phyloP scores from a whole-genome alignment of 2,329 filamentous ascomycete genomes.

The Colletotrichum sp. region DNA sequence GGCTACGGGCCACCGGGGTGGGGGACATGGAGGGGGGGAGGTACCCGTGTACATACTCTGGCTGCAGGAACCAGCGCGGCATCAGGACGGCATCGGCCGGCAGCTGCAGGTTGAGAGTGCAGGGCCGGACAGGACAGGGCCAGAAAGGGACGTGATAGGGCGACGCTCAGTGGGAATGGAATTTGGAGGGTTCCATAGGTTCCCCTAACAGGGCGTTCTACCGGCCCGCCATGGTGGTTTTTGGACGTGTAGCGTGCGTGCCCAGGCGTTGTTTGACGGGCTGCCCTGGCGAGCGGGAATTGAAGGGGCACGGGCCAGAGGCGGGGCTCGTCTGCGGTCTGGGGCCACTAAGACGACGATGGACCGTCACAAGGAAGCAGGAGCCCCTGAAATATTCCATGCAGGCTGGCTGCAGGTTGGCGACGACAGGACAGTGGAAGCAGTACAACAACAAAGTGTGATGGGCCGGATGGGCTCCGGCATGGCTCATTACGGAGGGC shows the following conservation, averaged over 20 bases:
- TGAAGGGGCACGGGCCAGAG: not conserved
- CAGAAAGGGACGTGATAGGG: not conserved
- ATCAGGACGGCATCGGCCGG: slow-evolving; percentile 4
- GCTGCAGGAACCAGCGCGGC: slow-evolving; percentile 1
- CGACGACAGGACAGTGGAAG: not conserved
- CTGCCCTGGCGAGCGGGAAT: not conserved
- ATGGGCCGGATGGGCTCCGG: not conserved
- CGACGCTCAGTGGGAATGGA: slow-evolving; percentile 3
- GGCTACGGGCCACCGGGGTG: not conserved
- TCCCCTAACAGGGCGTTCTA: not conserved
- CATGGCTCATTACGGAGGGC: slow-evolving; percentile 2
- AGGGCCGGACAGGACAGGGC: not conserved
- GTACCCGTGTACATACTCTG: not conserved
- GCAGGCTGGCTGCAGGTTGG: not conserved
- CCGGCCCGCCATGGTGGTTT: not conserved
- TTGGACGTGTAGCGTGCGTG: not conserved
- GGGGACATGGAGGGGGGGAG: not conserved
- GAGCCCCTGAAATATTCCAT: not conserved
- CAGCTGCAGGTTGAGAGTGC: not conserved
- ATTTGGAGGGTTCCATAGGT: not conserved
- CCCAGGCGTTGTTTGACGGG: not conserved
- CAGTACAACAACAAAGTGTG: not conserved
- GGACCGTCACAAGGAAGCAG: not conserved
- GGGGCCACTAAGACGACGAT: not conserved
- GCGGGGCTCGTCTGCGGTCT: not conserved